These are phyloP conservation scores for Plasmodium yoelii DNA, from an alignment of 169 alveolate genomes.

Conservation along the genomic window DNA sequence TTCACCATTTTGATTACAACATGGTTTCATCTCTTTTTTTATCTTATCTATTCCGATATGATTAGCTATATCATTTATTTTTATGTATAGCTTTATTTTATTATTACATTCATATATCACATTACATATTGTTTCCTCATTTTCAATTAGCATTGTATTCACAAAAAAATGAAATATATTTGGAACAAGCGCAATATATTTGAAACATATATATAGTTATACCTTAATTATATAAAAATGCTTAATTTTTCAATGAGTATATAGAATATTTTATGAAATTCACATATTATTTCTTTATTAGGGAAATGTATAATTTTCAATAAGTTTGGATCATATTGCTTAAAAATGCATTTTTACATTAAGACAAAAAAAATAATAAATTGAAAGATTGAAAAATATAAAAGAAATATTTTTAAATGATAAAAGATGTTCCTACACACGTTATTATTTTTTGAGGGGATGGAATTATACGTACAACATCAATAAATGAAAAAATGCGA, in stretches of 20 bases:
- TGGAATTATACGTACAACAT: no score
- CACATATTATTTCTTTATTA: not conserved
- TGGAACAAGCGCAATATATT: not conserved
- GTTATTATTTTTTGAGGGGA: no score
- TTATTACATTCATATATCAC: conserved; percentile 44
- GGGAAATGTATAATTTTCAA: not conserved
- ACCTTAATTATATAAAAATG: not conserved
- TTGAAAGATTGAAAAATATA: no score
- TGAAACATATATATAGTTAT: not conserved
- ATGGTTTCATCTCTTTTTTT: conserved; percentile 1
- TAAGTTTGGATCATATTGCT: no score
- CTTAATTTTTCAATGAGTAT: no score
- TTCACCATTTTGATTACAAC: conserved; percentile 25
- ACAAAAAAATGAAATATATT: not conserved
- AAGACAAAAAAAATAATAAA: no score
- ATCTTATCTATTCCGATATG: conserved; percentile 5
- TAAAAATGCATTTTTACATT: no score
- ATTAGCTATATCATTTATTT: conserved; percentile 20
- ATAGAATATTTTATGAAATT: not conserved
- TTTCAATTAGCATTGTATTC: conserved; percentile 59
- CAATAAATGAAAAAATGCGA: no score
- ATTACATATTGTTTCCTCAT: conserved; percentile 22
- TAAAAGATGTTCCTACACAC: no score
- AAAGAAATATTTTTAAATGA: no score
- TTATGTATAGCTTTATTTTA: conserved; percentile 62